Evolutionary conservation across 2,329 filamentous ascomycete genomes (phyloP).

Genomic region (Pseudonectria buxi): DNA sequence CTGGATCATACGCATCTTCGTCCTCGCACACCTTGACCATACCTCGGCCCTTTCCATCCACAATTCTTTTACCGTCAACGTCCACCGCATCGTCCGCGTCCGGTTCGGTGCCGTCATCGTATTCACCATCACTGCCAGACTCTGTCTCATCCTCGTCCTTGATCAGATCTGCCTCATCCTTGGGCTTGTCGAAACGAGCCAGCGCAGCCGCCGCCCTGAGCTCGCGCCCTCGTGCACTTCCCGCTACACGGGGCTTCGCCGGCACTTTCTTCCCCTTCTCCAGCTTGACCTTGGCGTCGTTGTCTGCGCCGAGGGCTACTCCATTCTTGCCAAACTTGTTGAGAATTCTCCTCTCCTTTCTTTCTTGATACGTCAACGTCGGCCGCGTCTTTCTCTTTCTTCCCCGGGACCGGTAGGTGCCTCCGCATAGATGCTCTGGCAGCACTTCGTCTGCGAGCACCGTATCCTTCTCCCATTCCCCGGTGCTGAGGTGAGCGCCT

Average conservation of each 20-base stretch:
- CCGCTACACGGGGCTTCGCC: conserved; percentile 66
- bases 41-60: conserved; percentile 59
- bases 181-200: conserved; percentile 59
- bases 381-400: conserved; percentile 49
- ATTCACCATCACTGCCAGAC: conserved; percentile 41
- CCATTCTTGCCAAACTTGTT: conserved; percentile 74
- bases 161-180: conserved; percentile 31
- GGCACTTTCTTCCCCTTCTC: conserved; percentile 58
- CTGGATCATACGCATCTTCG: conserved; percentile 47
- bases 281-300: conserved; percentile 55
- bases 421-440: conserved; percentile 71
- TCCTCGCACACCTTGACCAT: conserved; percentile 72
- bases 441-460: conserved; percentile 49
- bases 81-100: conserved; percentile 52
- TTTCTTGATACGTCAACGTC: conserved; percentile 60
- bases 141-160: conserved; percentile 32
- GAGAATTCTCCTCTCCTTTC: conserved; percentile 62
- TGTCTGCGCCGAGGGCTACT: conserved; percentile 61
- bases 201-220: conserved; percentile 70
- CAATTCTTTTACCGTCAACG: conserved; percentile 55
- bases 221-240: conserved; percentile 67
- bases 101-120: conserved; percentile 39
- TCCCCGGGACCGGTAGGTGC: conserved; percentile 61
- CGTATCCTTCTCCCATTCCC: conserved; percentile 49
- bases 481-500: conserved; percentile 56